Evolutionary conservation across 1,139 yeast species (phyloP).

Genomic region (Yamadazyma taylorii): DNA sequence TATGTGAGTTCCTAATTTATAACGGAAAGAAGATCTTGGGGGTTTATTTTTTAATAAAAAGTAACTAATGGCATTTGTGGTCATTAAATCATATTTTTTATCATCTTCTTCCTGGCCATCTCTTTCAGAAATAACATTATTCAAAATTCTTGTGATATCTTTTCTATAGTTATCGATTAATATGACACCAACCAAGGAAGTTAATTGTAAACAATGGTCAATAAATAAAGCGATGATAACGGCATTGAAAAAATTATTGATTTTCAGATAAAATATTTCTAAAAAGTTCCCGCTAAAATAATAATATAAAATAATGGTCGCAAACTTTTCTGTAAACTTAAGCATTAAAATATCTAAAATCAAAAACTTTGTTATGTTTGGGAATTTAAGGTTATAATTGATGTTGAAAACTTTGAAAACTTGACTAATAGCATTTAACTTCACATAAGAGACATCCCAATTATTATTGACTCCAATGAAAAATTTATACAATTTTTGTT

Average conservation of each 20-base stretch:
- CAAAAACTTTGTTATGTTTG: conserved; percentile 22
- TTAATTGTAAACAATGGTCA: conserved; percentile 59
- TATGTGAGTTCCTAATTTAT: conserved; percentile 35
- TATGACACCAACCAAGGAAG: conserved; percentile 64
- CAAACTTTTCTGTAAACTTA: conserved; percentile 9
- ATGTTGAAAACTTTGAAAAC: conserved; percentile 4
- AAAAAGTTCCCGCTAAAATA: conserved; percentile 22
- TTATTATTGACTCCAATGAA: conserved; percentile 20
- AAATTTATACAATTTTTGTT: conserved; percentile 27
- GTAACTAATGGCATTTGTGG: conserved; percentile 27
- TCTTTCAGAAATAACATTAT: conserved; percentile 4
- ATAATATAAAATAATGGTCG: conserved; percentile 12
- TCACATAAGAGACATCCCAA: conserved; percentile 11
- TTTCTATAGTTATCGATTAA: conserved; percentile 65
- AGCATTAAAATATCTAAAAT: conserved; percentile 16
- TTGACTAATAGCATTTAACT: conserved; percentile 8
- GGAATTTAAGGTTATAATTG: conserved; percentile 13
- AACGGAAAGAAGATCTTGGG: conserved; percentile 22
- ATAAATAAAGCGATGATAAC: conserved; percentile 42
- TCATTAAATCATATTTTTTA: conserved; percentile 4
- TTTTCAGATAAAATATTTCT: conserved; percentile 19
- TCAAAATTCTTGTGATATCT: conserved; percentile 56
- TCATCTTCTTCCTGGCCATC: background rate
- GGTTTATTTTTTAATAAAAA: conserved; percentile 23
- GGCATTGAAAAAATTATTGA: conserved; percentile 19